Evolutionary conservation across 2,329 filamentous ascomycete species (phyloP).

Genomic region (Hortaea werneckii): DNA sequence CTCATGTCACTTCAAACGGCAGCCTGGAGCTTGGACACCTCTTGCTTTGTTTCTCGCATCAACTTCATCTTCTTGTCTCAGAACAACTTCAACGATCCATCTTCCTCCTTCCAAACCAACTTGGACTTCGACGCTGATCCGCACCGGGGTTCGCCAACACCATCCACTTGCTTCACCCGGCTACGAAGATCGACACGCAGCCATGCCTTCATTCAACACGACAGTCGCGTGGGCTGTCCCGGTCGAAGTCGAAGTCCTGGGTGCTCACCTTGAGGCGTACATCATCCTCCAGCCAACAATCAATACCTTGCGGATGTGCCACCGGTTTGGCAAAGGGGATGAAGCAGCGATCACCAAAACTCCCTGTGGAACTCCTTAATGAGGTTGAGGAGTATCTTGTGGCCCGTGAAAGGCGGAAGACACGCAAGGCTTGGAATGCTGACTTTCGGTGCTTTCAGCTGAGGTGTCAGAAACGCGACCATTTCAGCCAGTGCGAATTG

Average conservation of each 20-base stretch:
- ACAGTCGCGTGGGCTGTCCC: slow-evolving; percentile 4
- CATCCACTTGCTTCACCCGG: neutral
- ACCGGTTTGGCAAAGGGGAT: slow-evolving; percentile 6
- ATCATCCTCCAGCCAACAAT: slow-evolving; percentile 2
- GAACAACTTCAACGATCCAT: neutral
- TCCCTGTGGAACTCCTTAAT: slow-evolving; percentile 7
- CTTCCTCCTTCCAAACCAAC: too few relatives aligned
- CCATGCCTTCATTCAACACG: neutral
- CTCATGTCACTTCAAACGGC: too few relatives aligned
- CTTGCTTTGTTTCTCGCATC: too few relatives aligned
- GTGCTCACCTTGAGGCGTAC: slow-evolving; percentile 8
- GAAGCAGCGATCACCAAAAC: slow-evolving; percentile 2
- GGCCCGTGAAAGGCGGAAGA: neutral
- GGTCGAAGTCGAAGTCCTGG: slow-evolving; percentile 3
- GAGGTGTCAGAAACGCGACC: too few relatives aligned
- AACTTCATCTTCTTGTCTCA: too few relatives aligned
- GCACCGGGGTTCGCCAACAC: neutral
- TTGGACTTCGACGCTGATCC: too few relatives aligned
- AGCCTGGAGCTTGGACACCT: too few relatives aligned
- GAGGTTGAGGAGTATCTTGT: slow-evolving; percentile 4
- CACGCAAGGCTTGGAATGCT: neutral
- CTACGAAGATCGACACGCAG: neutral
- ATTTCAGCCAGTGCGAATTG: too few relatives aligned
- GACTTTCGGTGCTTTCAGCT: slow-evolving; percentile 1
- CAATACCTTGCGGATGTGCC: slow-evolving; percentile 6